phyloP scores from a whole-genome alignment of 306 rosid species.

The Vigna mungo region DNA sequence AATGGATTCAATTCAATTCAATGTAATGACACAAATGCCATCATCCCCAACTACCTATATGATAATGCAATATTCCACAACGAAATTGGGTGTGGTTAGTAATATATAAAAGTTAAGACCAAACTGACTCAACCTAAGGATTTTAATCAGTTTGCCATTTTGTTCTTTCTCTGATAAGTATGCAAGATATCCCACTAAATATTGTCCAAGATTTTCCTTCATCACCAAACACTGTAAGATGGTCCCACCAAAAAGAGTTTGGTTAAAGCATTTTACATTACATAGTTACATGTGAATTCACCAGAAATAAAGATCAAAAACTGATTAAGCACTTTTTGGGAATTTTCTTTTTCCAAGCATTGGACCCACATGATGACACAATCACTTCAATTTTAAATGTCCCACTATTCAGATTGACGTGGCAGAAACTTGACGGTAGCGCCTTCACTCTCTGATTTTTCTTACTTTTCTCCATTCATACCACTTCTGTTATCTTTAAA shows the following conservation, averaged over 20 bases:
- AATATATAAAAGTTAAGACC: background rate
- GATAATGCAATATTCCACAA: background rate
- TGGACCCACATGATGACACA: conserved; percentile 54
- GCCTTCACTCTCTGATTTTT: background rate
- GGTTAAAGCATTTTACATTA: background rate
- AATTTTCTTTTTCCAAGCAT: conserved; percentile 30
- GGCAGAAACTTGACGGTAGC: conserved; percentile 45
- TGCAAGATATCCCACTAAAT: conserved; percentile 48
- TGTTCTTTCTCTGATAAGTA: conserved; percentile 31
- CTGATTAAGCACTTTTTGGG: conserved; percentile 49
- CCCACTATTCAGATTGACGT: conserved; percentile 66
- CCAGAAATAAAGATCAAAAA: conserved; percentile 29
- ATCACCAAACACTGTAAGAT: conserved; percentile 17
- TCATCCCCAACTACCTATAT: conserved; percentile 21
- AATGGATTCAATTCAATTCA: too few species aligned
- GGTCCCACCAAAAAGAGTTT: conserved; percentile 42
- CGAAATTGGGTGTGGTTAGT: background rate
- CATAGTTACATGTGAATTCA: conserved; percentile 31
- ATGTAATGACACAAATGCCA: too few species aligned
- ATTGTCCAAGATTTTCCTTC: conserved; percentile 30
- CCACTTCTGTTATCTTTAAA: background rate
- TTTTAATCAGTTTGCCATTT: conserved; percentile 21
- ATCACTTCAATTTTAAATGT: conserved; percentile 44
- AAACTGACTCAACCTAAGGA: background rate
- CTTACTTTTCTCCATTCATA: background rate